Percentiles rank a stretch among this genome's conserved stretches.
Evolutionary conservation across 2,329 filamentous ascomycete species (phyloP).

Genomic region (Penicillium vulpinum): DNA sequence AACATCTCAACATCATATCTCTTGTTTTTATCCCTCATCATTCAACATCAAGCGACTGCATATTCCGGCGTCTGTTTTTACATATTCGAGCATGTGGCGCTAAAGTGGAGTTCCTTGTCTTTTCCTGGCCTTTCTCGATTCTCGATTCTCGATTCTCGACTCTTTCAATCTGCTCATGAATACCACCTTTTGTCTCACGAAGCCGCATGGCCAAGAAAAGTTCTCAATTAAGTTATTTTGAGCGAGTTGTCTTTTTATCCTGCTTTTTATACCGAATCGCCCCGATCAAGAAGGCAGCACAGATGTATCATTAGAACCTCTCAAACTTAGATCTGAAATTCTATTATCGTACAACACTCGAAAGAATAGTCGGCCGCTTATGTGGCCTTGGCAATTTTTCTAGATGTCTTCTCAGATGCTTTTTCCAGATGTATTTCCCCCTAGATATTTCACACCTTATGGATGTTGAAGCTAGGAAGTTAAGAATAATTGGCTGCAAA

Average conservation of each 20-base stretch:
- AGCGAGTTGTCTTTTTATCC: conserved; percentile 2
- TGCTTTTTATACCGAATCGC: not conserved
- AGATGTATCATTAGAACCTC: conserved; percentile 16
- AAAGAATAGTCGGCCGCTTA: no score
- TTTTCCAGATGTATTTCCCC: no score
- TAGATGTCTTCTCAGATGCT: no score
- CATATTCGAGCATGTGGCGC: conserved; percentile 26
- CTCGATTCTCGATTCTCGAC: conserved; percentile 5
- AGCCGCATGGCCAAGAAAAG: conserved; percentile 15
- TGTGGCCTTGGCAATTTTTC: no score
- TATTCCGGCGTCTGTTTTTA: conserved; percentile 29
- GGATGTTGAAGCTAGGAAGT: no score
- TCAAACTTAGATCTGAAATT: conserved; percentile 9
- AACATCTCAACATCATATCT: not conserved
- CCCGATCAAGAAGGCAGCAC: conserved; percentile 2
- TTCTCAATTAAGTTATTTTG: conserved; percentile 6
- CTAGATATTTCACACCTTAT: no score
- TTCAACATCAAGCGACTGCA: conserved; percentile 34
- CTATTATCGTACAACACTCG: conserved; percentile 15
- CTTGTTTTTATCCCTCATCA: conserved; percentile 7
- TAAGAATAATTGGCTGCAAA: no score
- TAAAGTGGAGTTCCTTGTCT: conserved; percentile 25
- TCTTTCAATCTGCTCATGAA: conserved; percentile 8
- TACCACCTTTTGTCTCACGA: conserved; percentile 10
- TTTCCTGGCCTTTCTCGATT: conserved; percentile 1